Percentiles rank a stretch among this genome's conserved stretches.
phyloP scores from a whole-genome alignment of 2,329 filamentous ascomycete genomes.

The Exophiala oligosperma region DNA sequence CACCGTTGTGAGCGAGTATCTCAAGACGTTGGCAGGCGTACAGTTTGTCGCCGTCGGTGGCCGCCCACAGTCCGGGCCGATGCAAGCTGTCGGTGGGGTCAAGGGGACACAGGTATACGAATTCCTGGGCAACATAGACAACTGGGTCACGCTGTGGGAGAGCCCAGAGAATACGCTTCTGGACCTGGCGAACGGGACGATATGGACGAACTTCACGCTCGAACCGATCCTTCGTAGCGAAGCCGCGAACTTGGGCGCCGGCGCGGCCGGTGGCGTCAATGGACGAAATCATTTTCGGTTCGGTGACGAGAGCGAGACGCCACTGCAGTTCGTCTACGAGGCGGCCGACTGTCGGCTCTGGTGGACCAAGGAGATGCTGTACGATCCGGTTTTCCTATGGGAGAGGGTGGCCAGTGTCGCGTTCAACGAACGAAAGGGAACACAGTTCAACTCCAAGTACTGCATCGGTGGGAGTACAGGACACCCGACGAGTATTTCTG shows the following conservation, averaged over 20 bases:
- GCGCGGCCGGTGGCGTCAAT: constrained; percentile 43
- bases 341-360: constrained; percentile 62
- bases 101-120: constrained; percentile 48
- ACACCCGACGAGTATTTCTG: constrained; percentile 26
- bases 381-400: constrained; percentile 57
- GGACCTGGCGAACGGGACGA: constrained; percentile 20
- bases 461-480: constrained; percentile 22
- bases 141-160: constrained; percentile 15
- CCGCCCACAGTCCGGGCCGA: constrained; percentile 53
- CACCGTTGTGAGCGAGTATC: constrained; percentile 57
- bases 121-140: neutral
- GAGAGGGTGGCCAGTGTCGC: constrained; percentile 41
- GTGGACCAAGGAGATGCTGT: constrained; percentile 56
- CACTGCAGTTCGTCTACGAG: constrained; percentile 62
- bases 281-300: constrained; percentile 47
- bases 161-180: constrained; percentile 10
- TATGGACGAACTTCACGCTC: constrained; percentile 23
- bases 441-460: constrained; percentile 25
- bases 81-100: constrained; percentile 66
- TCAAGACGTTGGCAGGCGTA: constrained; percentile 55
- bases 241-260: neutral
- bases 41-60: constrained; percentile 62
- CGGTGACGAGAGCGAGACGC: constrained; percentile 43
- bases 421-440: constrained; percentile 32
- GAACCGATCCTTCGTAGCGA: constrained; percentile 9